phyloP scores from a whole-genome alignment of 2,329 filamentous ascomycete genomes.

The Phaeoacremonium minimum region DNA sequence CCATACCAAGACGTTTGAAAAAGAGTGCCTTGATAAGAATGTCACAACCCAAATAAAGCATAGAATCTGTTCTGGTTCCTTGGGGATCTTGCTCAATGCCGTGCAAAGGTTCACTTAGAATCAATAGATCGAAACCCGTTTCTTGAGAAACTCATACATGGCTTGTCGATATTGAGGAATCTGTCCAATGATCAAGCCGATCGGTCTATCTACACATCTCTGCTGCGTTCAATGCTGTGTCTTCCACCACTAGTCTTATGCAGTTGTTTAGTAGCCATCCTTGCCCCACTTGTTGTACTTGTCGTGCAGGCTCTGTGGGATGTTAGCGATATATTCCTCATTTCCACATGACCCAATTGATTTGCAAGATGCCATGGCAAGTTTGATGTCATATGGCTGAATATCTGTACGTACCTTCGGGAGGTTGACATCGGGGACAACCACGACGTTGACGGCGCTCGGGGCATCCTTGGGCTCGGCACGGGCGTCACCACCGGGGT shows the following conservation, averaged over 20 bases:
- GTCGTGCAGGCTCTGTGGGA: conserved; percentile 80
- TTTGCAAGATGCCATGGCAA: too few relatives aligned
- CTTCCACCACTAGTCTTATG: not conserved
- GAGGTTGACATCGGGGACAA: conserved; percentile 88
- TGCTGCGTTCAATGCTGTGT: conserved; percentile 3
- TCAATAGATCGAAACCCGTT: too few relatives aligned
- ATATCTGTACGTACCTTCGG: conserved; percentile 65
- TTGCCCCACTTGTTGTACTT: conserved; percentile 99
- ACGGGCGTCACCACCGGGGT: conserved; percentile 78
- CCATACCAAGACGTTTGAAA: too few relatives aligned
- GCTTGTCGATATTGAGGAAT: not conserved
- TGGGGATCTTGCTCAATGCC: too few relatives aligned
- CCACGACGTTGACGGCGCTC: conserved; percentile 90
- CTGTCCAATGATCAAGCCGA: conserved; percentile 3
- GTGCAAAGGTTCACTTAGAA: too few relatives aligned
- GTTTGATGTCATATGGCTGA: conserved; percentile 2
- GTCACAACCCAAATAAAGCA: too few relatives aligned
- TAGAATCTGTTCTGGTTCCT: too few relatives aligned
- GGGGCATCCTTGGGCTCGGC: conserved; percentile 81
- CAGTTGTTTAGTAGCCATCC: conserved; percentile 69
- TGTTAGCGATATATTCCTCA: too few relatives aligned
- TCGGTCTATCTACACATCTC: conserved; percentile 11
- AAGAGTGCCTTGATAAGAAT: too few relatives aligned
- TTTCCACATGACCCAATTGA: too few relatives aligned
- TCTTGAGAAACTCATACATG: too few relatives aligned